Conservation (phyloP, 2,329 filamentous ascomycete species). For the Aquanectria penicillioides region DNA sequence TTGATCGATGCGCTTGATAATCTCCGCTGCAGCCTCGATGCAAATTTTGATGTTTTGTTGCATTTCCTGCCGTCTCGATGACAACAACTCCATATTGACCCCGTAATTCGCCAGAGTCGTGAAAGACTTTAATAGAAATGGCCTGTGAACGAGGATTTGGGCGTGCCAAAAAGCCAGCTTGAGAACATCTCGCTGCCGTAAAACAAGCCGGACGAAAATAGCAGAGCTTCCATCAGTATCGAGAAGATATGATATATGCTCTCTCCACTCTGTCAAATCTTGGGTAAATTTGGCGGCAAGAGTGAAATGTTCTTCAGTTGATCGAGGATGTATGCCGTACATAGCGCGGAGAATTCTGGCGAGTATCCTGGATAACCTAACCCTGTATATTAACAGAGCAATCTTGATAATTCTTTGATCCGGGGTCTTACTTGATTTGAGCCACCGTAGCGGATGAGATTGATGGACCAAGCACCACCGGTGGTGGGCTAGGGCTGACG, state of each 20-base stretch:
- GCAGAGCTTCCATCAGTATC: conserved; percentile 48
- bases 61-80: conserved; percentile 34
- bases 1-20: conserved; percentile 50
- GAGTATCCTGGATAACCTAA: conserved; percentile 46
- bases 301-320: conserved; percentile 36
- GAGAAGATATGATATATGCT: conserved; percentile 47
- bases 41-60: conserved; percentile 37
- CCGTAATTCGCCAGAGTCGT: conserved; percentile 28
- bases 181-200: conserved; percentile 52
- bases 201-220: conserved; percentile 50
- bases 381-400: no score
- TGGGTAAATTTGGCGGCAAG: conserved; percentile 43
- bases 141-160: conserved; percentile 52
- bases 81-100: conserved; percentile 25
- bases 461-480: conserved; percentile 15
- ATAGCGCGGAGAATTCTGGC: conserved; percentile 47
- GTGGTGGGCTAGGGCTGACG: not conserved
- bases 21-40: conserved; percentile 53
- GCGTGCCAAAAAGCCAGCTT: conserved; percentile 56
- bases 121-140: conserved; percentile 50
- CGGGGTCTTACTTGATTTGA: conserved; percentile 44
- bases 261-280: conserved; percentile 48
- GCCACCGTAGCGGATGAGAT: conserved; percentile 47
- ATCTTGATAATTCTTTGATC: not conserved
- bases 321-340: conserved; percentile 47